Evolutionary conservation across 2,329 filamentous ascomycete species (phyloP), one percentile per base, ranked within the genome.

Genomic region (Diatrype stigma): DNA sequence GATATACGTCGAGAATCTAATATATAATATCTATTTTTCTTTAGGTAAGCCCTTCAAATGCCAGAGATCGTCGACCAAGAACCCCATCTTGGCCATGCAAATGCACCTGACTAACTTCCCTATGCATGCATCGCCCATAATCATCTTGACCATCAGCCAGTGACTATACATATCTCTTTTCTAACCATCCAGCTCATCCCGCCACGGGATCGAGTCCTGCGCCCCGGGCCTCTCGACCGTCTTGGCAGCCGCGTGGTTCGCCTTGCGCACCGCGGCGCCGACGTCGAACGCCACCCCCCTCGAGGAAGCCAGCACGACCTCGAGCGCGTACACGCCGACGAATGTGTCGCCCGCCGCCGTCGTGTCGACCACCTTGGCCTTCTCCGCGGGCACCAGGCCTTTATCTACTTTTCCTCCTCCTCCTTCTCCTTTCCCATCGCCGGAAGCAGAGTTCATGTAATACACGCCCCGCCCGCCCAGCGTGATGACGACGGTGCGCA

Each of bases 331-430:
- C 21, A 84, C 87, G 2, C 94, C 93, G 5, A 95, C 89, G 71
- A 96, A 96, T 0, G 93, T 96, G 68, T 97, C 93, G 0, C 93
- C 93, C 5, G 94, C 94, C 2, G 88, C 93, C 7, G 93, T 97
- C 1, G 93, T 97, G 68, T 97, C 93, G 4, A 96, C 83, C 2
- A 97, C 93, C 19, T 68, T 71, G 3, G 90, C 86, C 68, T 87
- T 86, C 55, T 81, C 77, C 0, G 89, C 90, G 2, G 73, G 67
- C 4, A 91, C 69, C 56, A 84, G 63, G 1, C 73, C 77, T 48
- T 73, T 73, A 42, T 60, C 62, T 22, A 67, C 70, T 10, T 5
- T 16, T 3, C 55, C 59, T 42, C 58, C 37, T 21, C 21, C 35
- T 71, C 70, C 16, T 66, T 71, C 30, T 67, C 70, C 26, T 30